Percentiles rank a stretch among this genome's conserved stretches.
These are phyloP conservation scores for Achaetomium macrosporum DNA, from an alignment of 2,329 filamentous ascomycete species.

Conservation along the genomic window DNA sequence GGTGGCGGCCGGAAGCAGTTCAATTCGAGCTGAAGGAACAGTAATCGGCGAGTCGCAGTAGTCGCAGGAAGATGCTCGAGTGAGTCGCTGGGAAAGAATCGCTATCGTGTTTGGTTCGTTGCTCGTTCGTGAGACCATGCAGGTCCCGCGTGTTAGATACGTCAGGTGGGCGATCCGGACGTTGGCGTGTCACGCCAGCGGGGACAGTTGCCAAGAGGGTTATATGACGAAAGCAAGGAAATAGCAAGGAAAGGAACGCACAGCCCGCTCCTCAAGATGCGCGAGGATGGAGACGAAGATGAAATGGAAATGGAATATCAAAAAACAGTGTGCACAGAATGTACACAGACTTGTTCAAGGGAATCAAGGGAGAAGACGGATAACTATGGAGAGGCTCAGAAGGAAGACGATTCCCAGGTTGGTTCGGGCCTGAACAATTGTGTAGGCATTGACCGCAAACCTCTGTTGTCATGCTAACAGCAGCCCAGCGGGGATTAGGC, in stretches of 20 bases:
- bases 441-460: no score
- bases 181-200: slow-evolving; percentile 15
- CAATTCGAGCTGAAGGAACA: neutral
- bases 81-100: neutral
- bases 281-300: neutral
- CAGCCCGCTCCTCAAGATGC: slow-evolving; percentile 13
- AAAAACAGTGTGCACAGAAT: neutral
- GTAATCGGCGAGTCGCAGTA: neutral
- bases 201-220: slow-evolving; percentile 8
- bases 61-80: neutral
- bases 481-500: no score
- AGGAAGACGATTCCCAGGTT: no score
- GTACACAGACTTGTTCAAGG: neutral
- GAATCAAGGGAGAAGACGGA: no score
- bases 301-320: neutral
- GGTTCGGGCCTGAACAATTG: no score
- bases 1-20: neutral
- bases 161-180: slow-evolving; percentile 12
- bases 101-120: slow-evolving; percentile 7
- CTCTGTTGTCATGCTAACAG: no score
- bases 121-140: slow-evolving; percentile 5
- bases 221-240: slow-evolving; percentile 8
- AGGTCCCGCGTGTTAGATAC: neutral
- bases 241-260: slow-evolving; percentile 7
- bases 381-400: no score